Base-by-base conservation (phyloP, 208 protist species). In the Trypanosoma conorhini region DNA sequence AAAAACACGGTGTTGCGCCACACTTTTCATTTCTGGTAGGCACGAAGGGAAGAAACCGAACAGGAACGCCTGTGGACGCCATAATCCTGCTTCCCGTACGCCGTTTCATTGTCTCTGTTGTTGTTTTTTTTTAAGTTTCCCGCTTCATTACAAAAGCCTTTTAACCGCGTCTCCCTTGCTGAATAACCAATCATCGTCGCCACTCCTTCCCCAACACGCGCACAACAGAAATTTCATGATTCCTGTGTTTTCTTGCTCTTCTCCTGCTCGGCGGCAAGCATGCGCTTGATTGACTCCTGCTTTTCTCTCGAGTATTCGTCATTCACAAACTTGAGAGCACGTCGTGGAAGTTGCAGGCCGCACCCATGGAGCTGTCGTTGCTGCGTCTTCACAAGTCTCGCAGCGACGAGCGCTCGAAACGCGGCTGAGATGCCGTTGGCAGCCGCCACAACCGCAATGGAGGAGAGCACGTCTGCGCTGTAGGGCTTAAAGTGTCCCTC, bases 391-490 rank as follows among this genome's bases (percentile, higher is more conserved):
- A 85, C 44, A 12, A 96, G 86, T 13, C 86, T 79, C 13, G 87
- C 72, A 7, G 83, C 79, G 3, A 87, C 59, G 26, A 77, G 51
- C 24, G 68, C 48, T 40, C 83, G 77, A 58, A 86, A 42, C 4
- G 55, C 79, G 13, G 79, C 82, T 0, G 72, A 70, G 12, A 96
- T 71, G 24, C 62, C 75, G 0, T 62, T 60, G 3, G 75, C 69
- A 13, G 71, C 66, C 1, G 86, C 77, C 7, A 86, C 77, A 0
- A 85, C 78, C 0, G 86, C 91, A 38, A 96, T 82, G 13, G 81
- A 80, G 1, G 88, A 94, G 2, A 96, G 81, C 40, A 96, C 91
- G 56, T 96, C 91, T 13, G 79, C 70, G 63, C 91, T 96, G 50
- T 76, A 76, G 17, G 90, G 90, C 22, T 55, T 61, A 24, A 93